A percentile compares a stretch with the other conserved stretches of the same genome.
Conservation (phyloP, 129 eudicot species). For the Flaveria ramosissima region DNA sequence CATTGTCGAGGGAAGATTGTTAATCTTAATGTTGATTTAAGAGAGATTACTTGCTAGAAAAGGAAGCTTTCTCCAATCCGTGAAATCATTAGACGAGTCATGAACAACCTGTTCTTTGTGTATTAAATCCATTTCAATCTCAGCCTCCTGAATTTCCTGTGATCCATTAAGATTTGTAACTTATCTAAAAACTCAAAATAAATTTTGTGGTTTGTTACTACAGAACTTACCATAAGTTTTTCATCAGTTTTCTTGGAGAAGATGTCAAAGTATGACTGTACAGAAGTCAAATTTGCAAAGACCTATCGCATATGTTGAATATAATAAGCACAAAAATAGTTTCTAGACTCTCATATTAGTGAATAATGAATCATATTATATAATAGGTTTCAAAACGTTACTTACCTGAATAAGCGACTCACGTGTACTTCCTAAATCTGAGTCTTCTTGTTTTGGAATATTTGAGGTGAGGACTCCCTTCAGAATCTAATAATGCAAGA, state of each 20-base stretch:
- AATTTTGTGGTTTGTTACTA: background rate
- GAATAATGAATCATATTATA: slow-evolving; percentile 1
- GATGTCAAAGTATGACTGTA: slow-evolving; percentile 70
- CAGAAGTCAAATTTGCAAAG: slow-evolving; percentile 78
- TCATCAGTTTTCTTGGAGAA: slow-evolving; percentile 71
- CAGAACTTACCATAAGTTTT: slow-evolving; percentile 58
- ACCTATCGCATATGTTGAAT: slow-evolving; percentile 56
- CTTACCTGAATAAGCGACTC: slow-evolving; percentile 87
- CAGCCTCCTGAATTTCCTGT: slow-evolving; percentile 94
- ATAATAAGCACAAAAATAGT: background rate
- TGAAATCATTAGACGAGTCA: slow-evolving; percentile 46
- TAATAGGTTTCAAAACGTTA: background rate
- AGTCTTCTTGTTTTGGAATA: slow-evolving; percentile 50
- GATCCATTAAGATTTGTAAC: slow-evolving; percentile 22
- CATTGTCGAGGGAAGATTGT: slow-evolving; percentile 1
- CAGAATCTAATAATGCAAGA: slow-evolving; percentile 45
- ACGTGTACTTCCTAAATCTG: slow-evolving; percentile 71
- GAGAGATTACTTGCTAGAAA: slow-evolving; percentile 50
- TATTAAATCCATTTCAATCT: slow-evolving; percentile 81
- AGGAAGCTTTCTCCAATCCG: slow-evolving; percentile 53
- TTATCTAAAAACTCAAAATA: slow-evolving; percentile 6
- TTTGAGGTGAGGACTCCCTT: slow-evolving; percentile 65
- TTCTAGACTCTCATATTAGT: background rate
- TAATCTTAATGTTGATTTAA: slow-evolving; percentile 16
- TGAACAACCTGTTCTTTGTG: slow-evolving; percentile 49